Base-by-base conservation (phyloP, 768 basidiomycete species). In the Crassisporium funariophilum region DNA sequence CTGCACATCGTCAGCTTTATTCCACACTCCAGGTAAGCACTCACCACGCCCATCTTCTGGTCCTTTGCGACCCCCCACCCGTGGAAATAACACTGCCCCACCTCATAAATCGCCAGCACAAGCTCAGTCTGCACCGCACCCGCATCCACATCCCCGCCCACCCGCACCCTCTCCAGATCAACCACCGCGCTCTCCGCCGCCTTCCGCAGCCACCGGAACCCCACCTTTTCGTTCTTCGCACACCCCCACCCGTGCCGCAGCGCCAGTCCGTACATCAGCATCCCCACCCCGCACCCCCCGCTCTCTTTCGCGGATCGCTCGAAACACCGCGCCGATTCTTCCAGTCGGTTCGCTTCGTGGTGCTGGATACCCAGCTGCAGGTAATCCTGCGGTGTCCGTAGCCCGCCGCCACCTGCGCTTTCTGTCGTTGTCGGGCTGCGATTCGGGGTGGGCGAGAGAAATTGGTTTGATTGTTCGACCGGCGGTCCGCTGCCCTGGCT, bases 251-350 rank as follows among this genome's bases (percentile, higher is more conserved):
- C 92, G 62, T 92, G 89, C 41, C 92, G 73, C 57, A 93, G 69
- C 22, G 90, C 74, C 33, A 95, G 69, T 0, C 92, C 93, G 79
- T 88, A 94, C 88, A 95, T 91, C 49, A 95, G 66, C 91, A 93
- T 94, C 13, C 93, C 93, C 4, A 91, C 83, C 2, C 86, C 86
- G 58, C 88, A 92, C 1, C 91, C 93, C 1, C 91, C 91, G 41
- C 74, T 68, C 50, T 80, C 71, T 43, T 73, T 88, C 9, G 90
- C 90, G 36, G 84, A 82, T 66, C 77, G 78, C 68, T 92, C 89
- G 60, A 92, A 91, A 63, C 74, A 89, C 19, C 63, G 59, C 0
- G 88, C 89, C 9, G 85, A 84, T 56, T 88, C 86, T 35, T 62
- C 60, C 4, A 92, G 71, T 34, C 80, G 74, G 61, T 90, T 84